Evolutionary conservation across 495 filamentous ascomycete species (phyloP).

Genomic region (Penicillium chermesinum): DNA sequence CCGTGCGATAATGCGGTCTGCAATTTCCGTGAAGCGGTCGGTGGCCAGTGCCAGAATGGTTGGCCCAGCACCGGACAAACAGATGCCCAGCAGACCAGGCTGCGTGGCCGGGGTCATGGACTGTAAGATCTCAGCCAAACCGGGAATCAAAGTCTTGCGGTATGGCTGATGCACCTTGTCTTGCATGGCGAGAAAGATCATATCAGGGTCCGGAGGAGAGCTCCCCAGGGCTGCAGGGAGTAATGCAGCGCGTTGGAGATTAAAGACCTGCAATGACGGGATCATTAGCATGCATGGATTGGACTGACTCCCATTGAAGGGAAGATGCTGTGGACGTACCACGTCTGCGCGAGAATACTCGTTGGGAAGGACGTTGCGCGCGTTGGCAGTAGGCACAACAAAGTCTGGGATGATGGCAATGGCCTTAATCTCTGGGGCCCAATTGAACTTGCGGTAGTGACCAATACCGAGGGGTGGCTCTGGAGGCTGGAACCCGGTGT

Average conservation of each 20-base stretch:
- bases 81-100: slow-evolving; percentile 85
- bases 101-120: slow-evolving; percentile 79
- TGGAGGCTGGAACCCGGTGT: slow-evolving; percentile 78
- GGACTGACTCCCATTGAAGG: background rate
- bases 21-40: slow-evolving; percentile 78
- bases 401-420: slow-evolving; percentile 94
- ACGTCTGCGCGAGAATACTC: slow-evolving; percentile 73
- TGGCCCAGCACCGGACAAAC: slow-evolving; percentile 87
- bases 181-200: slow-evolving; percentile 96
- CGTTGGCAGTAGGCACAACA: slow-evolving; percentile 83
- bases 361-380: slow-evolving; percentile 73
- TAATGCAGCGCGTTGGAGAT: slow-evolving; percentile 84
- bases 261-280: slow-evolving; percentile 62
- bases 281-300: background rate
- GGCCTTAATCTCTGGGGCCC: slow-evolving; percentile 89
- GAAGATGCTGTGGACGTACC: slow-evolving; percentile 39
- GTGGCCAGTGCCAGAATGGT: slow-evolving; percentile 92
- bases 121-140: slow-evolving; percentile 81
- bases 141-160: slow-evolving; percentile 80
- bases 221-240: slow-evolving; percentile 80
- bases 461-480: slow-evolving; percentile 87
- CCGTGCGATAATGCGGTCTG: slow-evolving; percentile 62
- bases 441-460: slow-evolving; percentile 86
- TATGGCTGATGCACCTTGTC: slow-evolving; percentile 97
- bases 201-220: slow-evolving; percentile 83